Base-by-base conservation (phyloP, 345 rosid species). In the Lumnitzera littorea region DNA sequence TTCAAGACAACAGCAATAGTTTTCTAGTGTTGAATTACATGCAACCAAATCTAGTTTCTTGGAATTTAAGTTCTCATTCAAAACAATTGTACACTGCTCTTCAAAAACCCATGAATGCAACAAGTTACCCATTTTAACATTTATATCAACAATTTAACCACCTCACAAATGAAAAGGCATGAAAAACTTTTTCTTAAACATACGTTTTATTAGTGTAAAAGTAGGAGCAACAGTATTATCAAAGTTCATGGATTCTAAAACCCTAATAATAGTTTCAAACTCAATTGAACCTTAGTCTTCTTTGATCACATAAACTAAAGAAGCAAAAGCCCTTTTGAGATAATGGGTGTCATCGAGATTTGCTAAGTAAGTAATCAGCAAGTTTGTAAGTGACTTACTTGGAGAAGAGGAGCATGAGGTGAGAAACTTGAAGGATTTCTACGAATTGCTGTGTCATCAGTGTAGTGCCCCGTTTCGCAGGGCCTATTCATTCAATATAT, bases 291-390 rank as follows among this genome's bases (percentile, higher is more conserved):
- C 60, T 5, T 96, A 91, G 63, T 76, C 70, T 70, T 84, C 89
- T 74, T 84, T 94, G 36, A 87, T 70, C 11, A 81, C 71, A 58
- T 81, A 92, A 58, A 91, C 84, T 51, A 79, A 80, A 59, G 94
- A 87, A 15, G 90, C 96, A 72, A 89, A 92, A 2, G 98, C 98
- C 71, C 98, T 85, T 72, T 89, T 89, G 72, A 89, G 88, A 61
- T 78, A 85, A 63, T 76, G 96, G 12, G 70, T 72, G 58, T 70
- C 84, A 29, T 46, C 29, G 66, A 69, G 61, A 50, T 87, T 76
- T 48, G 94, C 77, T 27, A 92, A 71, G 66, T 82, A 90, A 57
- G 74, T 61, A 55, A 92, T 80, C 47, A 92, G 88, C 24, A 88
- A 76, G 60, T 92, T 92, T 52, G 85, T 64, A 68, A 92, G 86